Evolutionary conservation across 441 rosid genomes (phyloP).

Genomic region (Populus hybrid): DNA sequence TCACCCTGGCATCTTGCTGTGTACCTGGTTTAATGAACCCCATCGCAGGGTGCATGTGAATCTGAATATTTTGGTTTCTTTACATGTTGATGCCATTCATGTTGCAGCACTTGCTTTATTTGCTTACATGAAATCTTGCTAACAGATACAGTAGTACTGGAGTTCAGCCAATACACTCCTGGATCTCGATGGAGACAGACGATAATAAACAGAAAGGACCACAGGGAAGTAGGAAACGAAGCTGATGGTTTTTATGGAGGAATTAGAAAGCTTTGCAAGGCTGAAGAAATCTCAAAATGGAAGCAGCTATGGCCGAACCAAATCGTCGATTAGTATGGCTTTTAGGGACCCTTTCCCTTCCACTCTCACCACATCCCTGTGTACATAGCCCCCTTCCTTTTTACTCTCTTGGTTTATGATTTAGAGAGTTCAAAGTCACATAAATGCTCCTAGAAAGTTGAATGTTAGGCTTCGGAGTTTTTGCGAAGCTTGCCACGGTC

Average conservation of each 20-base stretch:
- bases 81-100: background rate
- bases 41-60: background rate
- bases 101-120: background rate
- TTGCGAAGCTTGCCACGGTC: background rate
- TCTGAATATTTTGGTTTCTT: background rate
- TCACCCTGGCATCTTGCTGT: background rate
- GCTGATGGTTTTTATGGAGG: constrained; percentile 75
- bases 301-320: constrained; percentile 49
- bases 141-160: constrained; percentile 54
- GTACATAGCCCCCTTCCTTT: constrained; percentile 10
- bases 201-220: constrained; percentile 45
- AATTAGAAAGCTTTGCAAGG: constrained; percentile 49
- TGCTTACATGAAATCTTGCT: constrained; percentile 12
- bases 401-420: background rate
- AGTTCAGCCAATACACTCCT: constrained; percentile 59
- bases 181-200: constrained; percentile 66
- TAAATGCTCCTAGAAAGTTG: background rate
- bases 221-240: constrained; percentile 62
- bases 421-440: background rate
- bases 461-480: constrained; percentile 1
- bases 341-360: background rate
- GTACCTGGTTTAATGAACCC: background rate
- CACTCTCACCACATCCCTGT: background rate
- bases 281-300: constrained; percentile 66
- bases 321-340: constrained; percentile 27